A percentile compares a stretch with the other conserved stretches of the same genome.
These are phyloP conservation scores for Pyrus communis DNA, from an alignment of 306 rosid species.

Conservation along the genomic window DNA sequence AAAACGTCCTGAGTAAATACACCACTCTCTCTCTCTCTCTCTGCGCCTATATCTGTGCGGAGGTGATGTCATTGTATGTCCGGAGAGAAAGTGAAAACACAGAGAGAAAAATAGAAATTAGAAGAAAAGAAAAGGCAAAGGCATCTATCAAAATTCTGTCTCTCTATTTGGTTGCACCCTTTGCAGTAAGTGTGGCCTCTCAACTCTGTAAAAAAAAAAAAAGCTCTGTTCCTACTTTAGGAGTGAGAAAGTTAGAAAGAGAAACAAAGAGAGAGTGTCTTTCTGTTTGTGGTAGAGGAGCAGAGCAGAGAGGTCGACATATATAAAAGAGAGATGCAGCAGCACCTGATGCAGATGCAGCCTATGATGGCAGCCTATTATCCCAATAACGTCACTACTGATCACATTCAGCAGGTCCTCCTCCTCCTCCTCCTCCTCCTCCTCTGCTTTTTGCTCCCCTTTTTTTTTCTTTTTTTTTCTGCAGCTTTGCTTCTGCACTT, in stretches of 20 bases:
- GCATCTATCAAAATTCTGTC: neutral
- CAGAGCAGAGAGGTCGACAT: neutral
- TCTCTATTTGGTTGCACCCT: constrained; percentile 23
- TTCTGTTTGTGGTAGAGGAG: neutral
- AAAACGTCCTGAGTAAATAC: too few relatives aligned
- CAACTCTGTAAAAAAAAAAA: constrained; percentile 15
- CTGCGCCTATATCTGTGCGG: constrained; percentile 17
- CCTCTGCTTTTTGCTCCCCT: neutral
- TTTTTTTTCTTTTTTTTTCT: neutral
- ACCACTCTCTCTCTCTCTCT: too few relatives aligned
- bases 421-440: neutral
- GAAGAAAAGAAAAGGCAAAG: constrained; percentile 10
- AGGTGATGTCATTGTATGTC: constrained; percentile 31
- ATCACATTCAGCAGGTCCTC: constrained; percentile 98
- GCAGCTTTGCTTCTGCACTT: neutral
- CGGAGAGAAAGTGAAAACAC: constrained; percentile 16
- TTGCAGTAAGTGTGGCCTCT: constrained; percentile 13
- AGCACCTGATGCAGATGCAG: constrained; percentile 99
- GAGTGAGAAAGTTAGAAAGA: constrained; percentile 17
- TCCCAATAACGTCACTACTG: constrained; percentile 97
- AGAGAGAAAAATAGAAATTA: neutral
- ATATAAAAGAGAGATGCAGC: constrained; percentile 58
- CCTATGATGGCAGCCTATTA: constrained; percentile 99
- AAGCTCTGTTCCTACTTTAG: constrained; percentile 17
- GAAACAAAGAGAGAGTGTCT: neutral